Evolutionary conservation across 1,284 basidiomycete genomes (phyloP), one percentile per base, ranked within the genome.

Genomic region (Afroboletus lepidellus): DNA sequence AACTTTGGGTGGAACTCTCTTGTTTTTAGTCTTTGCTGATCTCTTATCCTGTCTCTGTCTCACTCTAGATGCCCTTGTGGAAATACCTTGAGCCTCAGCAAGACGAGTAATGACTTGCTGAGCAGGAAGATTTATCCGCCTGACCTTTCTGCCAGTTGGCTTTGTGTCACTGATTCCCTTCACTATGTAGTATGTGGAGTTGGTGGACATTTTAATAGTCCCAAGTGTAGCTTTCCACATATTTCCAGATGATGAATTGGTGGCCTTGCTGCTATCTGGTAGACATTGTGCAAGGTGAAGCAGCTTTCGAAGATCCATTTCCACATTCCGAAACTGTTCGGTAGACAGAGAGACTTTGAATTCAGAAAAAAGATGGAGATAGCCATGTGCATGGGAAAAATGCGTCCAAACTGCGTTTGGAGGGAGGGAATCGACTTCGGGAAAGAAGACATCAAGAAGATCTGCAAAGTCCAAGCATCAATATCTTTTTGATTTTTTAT

Each of bases 51-150:
- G 0, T 43, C 43, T 49, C 2, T n/a, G 33, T 37, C 20, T 5
- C 3, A 0, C 13, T 38, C 41, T 41, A 2, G 49, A 55, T 24
- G 51, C 54, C 15, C 4, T 41, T 5, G 23, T 34, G 8, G 37
- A 44, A n/a, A 55, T 53, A 6, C 51, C 51, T 42, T 55, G 54
- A 7, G 51, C 46, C 43, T 53, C 38, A 8, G 54, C 46, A 5
- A 55, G 46, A 29, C 39, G 20, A 11, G 54, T 55, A 3, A 46
- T 0, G 0, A 55, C 33, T 27, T 55, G 50, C 3, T 34, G 37
- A 3, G 46, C 16, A 2, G 46, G 51, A 0, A 55, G 46, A 20
- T 55, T 53, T 7, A 55, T 53, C 8, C 38, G 23, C 34, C 42
- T 46, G 8, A 43, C 25, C 38, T 39, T 55, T n/a, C 24, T 45